Evolutionary conservation across 2,329 filamentous ascomycete genomes (phyloP).

Genomic region (Simplicillium sp.): DNA sequence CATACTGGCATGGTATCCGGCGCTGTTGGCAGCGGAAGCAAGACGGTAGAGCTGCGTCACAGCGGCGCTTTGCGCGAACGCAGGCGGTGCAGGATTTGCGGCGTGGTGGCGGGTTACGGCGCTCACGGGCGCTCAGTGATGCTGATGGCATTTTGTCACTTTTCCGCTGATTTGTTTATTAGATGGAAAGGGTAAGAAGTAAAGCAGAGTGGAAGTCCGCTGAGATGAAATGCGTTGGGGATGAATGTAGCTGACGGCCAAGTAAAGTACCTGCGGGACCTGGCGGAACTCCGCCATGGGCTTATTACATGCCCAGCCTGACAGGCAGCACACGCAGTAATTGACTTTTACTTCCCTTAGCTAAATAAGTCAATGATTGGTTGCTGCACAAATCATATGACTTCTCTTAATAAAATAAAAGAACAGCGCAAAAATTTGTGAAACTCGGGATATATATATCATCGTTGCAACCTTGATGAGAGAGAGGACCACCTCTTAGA

Average conservation of each 20-base stretch:
- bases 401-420: not conserved
- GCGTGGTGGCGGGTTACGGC: constrained; percentile 33
- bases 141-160: too few relatives aligned
- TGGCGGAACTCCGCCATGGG: too few relatives aligned
- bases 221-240: not conserved
- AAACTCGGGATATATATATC: too few relatives aligned
- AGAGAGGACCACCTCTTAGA: too few relatives aligned
- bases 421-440: too few relatives aligned
- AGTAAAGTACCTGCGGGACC: not conserved
- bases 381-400: not conserved
- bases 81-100: constrained; percentile 49
- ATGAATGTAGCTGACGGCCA: not conserved
- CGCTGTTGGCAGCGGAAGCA: constrained; percentile 44
- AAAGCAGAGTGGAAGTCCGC: not conserved
- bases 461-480: too few relatives aligned
- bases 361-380: too few relatives aligned
- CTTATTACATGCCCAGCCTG: too few relatives aligned
- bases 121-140: constrained; percentile 16
- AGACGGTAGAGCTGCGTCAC: constrained; percentile 38
- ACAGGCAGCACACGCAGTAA: too few relatives aligned
- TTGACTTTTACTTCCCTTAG: too few relatives aligned
- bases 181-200: not conserved
- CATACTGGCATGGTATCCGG: constrained; percentile 37
- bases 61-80: constrained; percentile 47
- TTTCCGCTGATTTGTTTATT: too few relatives aligned